These are phyloP conservation scores for Rhodotorula graminis DNA, from an alignment of 768 basidiomycete genomes.

Conservation along the genomic window DNA sequence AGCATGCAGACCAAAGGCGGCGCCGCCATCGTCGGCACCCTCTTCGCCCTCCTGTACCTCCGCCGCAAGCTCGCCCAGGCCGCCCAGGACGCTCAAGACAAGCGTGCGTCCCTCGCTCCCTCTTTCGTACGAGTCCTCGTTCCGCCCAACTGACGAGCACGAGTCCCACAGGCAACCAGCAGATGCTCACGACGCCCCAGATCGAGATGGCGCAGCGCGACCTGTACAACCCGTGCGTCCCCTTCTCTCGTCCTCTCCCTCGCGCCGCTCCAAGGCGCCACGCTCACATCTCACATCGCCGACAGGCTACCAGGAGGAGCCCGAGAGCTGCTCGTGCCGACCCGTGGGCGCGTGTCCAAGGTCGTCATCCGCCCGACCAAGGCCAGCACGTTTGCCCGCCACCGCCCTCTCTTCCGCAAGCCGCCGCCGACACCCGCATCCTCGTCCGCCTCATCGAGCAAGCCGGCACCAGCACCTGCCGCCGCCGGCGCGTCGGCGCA, in stretches of 20 bases:
- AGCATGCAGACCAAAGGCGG: background rate
- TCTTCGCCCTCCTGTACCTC: constrained; percentile 2
- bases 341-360: constrained; percentile 36
- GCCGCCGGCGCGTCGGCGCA: background rate
- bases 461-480: background rate
- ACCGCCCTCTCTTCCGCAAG: constrained; percentile 37
- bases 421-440: background rate
- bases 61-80: background rate
- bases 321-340: constrained; percentile 41
- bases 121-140: background rate
- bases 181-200: constrained; percentile 36
- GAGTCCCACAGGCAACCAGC: background rate
- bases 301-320: constrained; percentile 30
- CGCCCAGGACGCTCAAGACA: constrained; percentile 4
- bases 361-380: constrained; percentile 41
- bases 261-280: too few relatives aligned
- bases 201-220: constrained; percentile 38
- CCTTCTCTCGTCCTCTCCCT: background rate
- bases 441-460: background rate
- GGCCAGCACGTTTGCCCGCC: constrained; percentile 33
- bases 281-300: background rate
- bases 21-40: background rate
- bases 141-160: too few relatives aligned
- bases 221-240: constrained; percentile 29
- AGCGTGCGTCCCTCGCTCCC: background rate